Conservation (phyloP, 805 yeast species). For the Ogataea paradorogensis region DNA sequence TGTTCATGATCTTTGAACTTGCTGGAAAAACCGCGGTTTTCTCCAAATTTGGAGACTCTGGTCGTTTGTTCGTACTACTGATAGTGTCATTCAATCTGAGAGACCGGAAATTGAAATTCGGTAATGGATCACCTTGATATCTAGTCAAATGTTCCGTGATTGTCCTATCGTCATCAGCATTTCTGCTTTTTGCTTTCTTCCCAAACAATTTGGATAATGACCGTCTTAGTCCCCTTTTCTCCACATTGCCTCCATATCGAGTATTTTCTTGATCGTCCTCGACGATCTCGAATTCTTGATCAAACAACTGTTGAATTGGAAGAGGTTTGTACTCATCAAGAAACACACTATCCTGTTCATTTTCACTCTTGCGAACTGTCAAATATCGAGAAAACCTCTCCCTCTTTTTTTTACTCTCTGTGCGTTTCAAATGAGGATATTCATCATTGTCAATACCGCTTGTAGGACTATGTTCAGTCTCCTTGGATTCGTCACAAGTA, state of each 20-base stretch:
- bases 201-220: slow-evolving; percentile 16
- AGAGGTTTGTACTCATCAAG: slow-evolving; percentile 1
- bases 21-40: slow-evolving; percentile 17
- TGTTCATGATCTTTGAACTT: slow-evolving; percentile 10
- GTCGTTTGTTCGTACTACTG: slow-evolving; percentile 10
- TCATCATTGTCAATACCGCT: background rate
- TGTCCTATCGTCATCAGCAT: slow-evolving; percentile 1
- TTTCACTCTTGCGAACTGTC: slow-evolving; percentile 2
- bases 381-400: slow-evolving; percentile 8
- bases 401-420: slow-evolving; percentile 7
- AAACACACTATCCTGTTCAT: slow-evolving; percentile 1
- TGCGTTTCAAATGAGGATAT: slow-evolving; percentile 15
- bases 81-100: slow-evolving; percentile 17
- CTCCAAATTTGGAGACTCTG: slow-evolving; percentile 16
- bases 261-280: slow-evolving; percentile 5
- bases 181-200: slow-evolving; percentile 6
- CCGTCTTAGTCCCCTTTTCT: slow-evolving; percentile 14
- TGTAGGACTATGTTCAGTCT: background rate
- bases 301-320: slow-evolving; percentile 13
- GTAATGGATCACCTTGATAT: slow-evolving; percentile 16
- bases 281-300: slow-evolving; percentile 2
- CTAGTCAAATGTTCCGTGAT: background rate
- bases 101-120: slow-evolving; percentile 19
- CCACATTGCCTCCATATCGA: background rate
- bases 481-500: slow-evolving; percentile 1